Percentiles rank a stretch among this genome's conserved stretches.
Conservation (phyloP, 441 rosid genomes). For the Lepidium campestre region DNA sequence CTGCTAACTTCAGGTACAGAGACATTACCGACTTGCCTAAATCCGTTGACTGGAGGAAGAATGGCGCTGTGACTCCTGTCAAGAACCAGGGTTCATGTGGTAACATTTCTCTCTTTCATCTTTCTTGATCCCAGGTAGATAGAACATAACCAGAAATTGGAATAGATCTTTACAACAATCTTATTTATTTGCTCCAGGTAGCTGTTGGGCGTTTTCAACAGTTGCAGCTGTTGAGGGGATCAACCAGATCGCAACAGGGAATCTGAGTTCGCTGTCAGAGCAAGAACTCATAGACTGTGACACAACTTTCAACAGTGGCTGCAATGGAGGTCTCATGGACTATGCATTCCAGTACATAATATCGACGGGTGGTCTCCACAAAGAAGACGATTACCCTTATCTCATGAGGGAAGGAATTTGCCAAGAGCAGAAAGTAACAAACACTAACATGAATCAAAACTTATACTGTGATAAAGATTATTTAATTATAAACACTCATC, state of each 20-base stretch:
- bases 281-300: constrained; percentile 95
- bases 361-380: constrained; percentile 73
- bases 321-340: constrained; percentile 99
- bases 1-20: constrained; percentile 36
- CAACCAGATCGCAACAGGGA: constrained; percentile 74
- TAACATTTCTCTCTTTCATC: constrained; percentile 15
- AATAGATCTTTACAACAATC: neutral
- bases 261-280: constrained; percentile 74
- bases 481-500: neutral
- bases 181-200: constrained; percentile 42
- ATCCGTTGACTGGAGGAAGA: constrained; percentile 70
- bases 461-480: neutral
- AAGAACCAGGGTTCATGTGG: constrained; percentile 80
- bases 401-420: constrained; percentile 91
- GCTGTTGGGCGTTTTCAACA: constrained; percentile 98
- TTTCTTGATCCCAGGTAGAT: neutral
- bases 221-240: constrained; percentile 96
- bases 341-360: constrained; percentile 73
- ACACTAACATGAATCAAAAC: constrained; percentile 9
- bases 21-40: constrained; percentile 49
- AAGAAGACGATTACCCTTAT: constrained; percentile 87
- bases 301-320: constrained; percentile 64
- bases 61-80: constrained; percentile 58
- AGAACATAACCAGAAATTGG: neutral
- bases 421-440: constrained; percentile 54